phyloP scores from a whole-genome alignment of 495 filamentous ascomycete species.

The Halenospora varia region DNA sequence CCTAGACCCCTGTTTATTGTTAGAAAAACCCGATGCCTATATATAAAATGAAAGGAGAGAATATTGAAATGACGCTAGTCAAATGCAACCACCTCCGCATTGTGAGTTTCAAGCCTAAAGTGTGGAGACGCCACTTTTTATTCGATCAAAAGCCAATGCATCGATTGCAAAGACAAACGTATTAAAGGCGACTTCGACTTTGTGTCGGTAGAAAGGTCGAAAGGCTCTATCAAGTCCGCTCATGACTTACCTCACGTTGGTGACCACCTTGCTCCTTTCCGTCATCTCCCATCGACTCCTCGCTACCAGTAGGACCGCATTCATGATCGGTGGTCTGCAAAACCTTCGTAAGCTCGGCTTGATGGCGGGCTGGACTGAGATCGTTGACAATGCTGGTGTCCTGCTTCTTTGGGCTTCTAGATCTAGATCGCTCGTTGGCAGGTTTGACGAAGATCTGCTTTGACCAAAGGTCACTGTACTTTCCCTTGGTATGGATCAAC shows the following conservation, averaged over 20 bases:
- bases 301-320: neutral
- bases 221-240: slow-evolving; percentile 4
- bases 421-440: slow-evolving; percentile 28
- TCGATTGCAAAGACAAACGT: too few relatives aligned
- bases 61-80: too few relatives aligned
- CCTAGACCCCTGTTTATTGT: slow-evolving; percentile 39
- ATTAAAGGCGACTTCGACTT: too few relatives aligned
- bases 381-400: slow-evolving; percentile 38
- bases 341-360: slow-evolving; percentile 34
- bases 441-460: slow-evolving; percentile 53
- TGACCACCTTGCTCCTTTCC: slow-evolving; percentile 6
- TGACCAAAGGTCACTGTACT: slow-evolving; percentile 61
- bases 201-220: too few relatives aligned
- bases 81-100: too few relatives aligned
- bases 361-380: slow-evolving; percentile 28
- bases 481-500: slow-evolving; percentile 49
- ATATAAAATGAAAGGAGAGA: neutral
- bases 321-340: slow-evolving; percentile 13
- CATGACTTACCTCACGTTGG: slow-evolving; percentile 18
- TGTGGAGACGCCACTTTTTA: too few relatives aligned
- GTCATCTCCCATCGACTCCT: neutral
- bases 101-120: too few relatives aligned
- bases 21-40: slow-evolving; percentile 33
- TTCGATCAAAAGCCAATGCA: too few relatives aligned
- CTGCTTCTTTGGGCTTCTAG: slow-evolving; percentile 20